Evolutionary conservation across 2,329 filamentous ascomycete species (phyloP).

Genomic region (Helotiales sp.): DNA sequence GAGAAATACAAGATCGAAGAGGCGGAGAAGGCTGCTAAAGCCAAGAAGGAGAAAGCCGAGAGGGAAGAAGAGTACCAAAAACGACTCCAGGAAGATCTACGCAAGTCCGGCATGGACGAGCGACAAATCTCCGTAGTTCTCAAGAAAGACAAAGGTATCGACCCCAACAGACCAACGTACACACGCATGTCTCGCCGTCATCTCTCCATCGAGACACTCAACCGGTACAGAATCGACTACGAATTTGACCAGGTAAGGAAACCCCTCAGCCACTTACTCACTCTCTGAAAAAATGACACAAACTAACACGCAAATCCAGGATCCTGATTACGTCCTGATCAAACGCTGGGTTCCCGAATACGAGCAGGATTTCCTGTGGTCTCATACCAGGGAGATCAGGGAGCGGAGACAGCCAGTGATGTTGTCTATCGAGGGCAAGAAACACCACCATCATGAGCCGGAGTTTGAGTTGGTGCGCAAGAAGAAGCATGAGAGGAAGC

Average conservation of each 20-base stretch:
- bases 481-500: conserved; percentile 40
- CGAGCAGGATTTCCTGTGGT: conserved; percentile 74
- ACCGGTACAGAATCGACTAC: conserved; percentile 60
- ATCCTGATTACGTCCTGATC: conserved; percentile 74
- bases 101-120: conserved; percentile 63
- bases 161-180: conserved; percentile 57
- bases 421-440: conserved; percentile 34
- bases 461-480: conserved; percentile 42
- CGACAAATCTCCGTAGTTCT: conserved; percentile 63
- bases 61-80: conserved; percentile 47
- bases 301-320: conserved; percentile 52
- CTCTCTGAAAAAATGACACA: too few relatives aligned
- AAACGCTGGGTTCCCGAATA: conserved; percentile 74
- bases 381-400: conserved; percentile 65
- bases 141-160: conserved; percentile 57
- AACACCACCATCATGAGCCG: conserved; percentile 35
- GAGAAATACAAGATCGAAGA: conserved; percentile 53
- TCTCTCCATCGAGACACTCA: conserved; percentile 65
- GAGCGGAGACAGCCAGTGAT: conserved; percentile 36
- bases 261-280: not conserved
- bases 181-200: conserved; percentile 67
- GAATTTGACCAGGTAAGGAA: conserved; percentile 59
- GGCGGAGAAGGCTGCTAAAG: conserved; percentile 42
- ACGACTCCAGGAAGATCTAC: conserved; percentile 61
- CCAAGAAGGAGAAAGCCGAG: conserved; percentile 46